Conservation (phyloP, 2,329 filamentous ascomycete genomes). For the Xylariaceae sp. region DNA sequence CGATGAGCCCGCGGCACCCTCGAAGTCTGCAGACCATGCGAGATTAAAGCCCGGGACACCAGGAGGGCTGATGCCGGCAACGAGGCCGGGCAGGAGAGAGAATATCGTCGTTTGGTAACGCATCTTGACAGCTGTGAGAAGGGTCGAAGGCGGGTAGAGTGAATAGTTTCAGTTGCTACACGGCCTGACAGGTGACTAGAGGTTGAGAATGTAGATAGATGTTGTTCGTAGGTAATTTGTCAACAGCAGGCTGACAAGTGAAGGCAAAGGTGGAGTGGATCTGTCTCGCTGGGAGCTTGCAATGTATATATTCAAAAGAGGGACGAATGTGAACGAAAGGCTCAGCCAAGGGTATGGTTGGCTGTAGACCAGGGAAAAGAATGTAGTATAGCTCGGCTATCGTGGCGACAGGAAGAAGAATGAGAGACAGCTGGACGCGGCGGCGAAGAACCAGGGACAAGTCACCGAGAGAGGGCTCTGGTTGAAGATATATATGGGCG, state of each 20-base stretch:
- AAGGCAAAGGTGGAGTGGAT: constrained; percentile 5
- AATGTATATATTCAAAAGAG: constrained; percentile 16
- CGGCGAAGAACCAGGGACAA: constrained; percentile 10
- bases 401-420: constrained; percentile 17
- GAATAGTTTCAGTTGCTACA: constrained; percentile 8
- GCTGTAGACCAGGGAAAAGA: constrained; percentile 16
- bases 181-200: constrained; percentile 7
- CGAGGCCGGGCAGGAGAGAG: constrained; percentile 19
- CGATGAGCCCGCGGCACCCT: constrained; percentile 18
- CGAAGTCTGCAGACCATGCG: constrained; percentile 21
- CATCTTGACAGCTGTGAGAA: constrained; percentile 19
- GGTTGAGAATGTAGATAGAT: constrained; percentile 4
- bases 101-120: constrained; percentile 20
- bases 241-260: neutral
- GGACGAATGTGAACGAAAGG: constrained; percentile 12
- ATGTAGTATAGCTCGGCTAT: constrained; percentile 20
- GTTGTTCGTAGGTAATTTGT: constrained; percentile 1
- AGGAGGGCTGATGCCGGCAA: constrained; percentile 20
- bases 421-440: constrained; percentile 15
- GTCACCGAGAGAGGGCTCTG: constrained; percentile 11
- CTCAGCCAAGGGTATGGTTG: constrained; percentile 6
- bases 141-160: constrained; percentile 2
- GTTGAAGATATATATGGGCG: constrained; percentile 22
- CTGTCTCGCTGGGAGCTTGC: constrained; percentile 20
- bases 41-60: constrained; percentile 19